Conservation (phyloP, 2,329 filamentous ascomycete species). For the Claviceps sp. region DNA sequence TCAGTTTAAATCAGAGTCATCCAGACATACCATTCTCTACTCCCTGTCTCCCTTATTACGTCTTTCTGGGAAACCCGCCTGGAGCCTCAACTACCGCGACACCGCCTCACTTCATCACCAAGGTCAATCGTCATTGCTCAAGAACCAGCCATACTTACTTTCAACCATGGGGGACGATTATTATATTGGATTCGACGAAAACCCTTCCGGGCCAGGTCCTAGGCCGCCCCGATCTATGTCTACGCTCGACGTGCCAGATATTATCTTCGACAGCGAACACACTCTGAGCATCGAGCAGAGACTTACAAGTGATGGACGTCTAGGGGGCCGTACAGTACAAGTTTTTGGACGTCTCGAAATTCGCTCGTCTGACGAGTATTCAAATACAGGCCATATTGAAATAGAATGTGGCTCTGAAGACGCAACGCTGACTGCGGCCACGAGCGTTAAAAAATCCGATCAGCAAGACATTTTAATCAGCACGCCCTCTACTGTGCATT, state of each 20-base stretch:
- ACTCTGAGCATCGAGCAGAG: conserved; percentile 28
- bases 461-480: conserved; percentile 26
- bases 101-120: no score
- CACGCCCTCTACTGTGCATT: conserved; percentile 23
- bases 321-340: conserved; percentile 17
- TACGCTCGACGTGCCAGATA: conserved; percentile 7
- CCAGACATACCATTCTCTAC: no score
- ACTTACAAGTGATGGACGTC: conserved; percentile 11
- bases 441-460: conserved; percentile 13
- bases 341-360: conserved; percentile 34
- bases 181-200: conserved; percentile 10
- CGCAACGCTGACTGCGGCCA: conserved; percentile 21
- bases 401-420: conserved; percentile 34
- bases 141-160: no score
- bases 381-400: conserved; percentile 24
- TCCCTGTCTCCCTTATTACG: no score
- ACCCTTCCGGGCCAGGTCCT: no score
- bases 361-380: conserved; percentile 20
- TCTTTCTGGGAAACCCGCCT: no score
- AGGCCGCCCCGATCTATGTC: no score
- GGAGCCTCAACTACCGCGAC: no score
- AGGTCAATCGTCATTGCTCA: no score
- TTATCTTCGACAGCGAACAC: conserved; percentile 23
- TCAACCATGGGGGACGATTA: conserved; percentile 10
- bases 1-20: no score